Evolutionary conservation across 75 land plant species (phyloP).

Genomic region (Selaginella moellendorffii): DNA sequence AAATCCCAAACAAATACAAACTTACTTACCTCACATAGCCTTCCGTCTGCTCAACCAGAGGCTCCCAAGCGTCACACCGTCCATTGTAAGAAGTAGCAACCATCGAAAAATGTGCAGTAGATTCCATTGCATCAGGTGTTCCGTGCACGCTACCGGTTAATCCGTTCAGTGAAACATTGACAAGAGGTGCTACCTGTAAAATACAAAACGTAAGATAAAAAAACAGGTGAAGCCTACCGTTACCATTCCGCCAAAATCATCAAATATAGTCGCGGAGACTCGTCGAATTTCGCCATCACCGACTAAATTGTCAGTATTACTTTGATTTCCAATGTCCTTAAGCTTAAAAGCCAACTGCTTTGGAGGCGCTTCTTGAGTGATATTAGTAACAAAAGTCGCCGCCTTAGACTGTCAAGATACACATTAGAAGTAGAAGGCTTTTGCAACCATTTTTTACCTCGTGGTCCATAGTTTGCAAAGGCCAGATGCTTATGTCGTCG

Average conservation of each 20-base stretch:
- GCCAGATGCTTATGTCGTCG: conserved; percentile 71
- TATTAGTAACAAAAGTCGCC: background rate
- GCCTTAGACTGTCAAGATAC: background rate
- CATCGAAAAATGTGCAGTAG: conserved; percentile 52
- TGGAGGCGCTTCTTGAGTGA: conserved; percentile 38
- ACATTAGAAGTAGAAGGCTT: background rate
- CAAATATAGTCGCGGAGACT: conserved; percentile 69
- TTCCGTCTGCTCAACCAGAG: conserved; percentile 75
- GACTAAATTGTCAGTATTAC: conserved; percentile 40
- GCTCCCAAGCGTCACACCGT: conserved; percentile 81
- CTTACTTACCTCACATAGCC: conserved; percentile 64
- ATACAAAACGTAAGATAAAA: conserved; percentile 6
- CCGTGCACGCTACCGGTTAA: conserved; percentile 59
- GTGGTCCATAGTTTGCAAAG: conserved; percentile 33
- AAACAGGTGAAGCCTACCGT: conserved; percentile 16
- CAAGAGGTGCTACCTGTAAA: conserved; percentile 84
- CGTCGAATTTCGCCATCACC: conserved; percentile 56
- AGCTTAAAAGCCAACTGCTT: conserved; percentile 56
- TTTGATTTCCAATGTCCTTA: conserved; percentile 25
- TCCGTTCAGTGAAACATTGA: conserved; percentile 45
- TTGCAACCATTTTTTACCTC: conserved; percentile 20
- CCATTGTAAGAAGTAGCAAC: conserved; percentile 74
- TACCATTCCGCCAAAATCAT: conserved; percentile 93
- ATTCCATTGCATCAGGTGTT: conserved; percentile 33
- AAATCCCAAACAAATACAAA: background rate